A percentile compares a stretch with the other conserved stretches of the same genome.
Evolutionary conservation across 108 stramenopile species (phyloP).

Genomic region (Fistulifera pelliculosa): DNA sequence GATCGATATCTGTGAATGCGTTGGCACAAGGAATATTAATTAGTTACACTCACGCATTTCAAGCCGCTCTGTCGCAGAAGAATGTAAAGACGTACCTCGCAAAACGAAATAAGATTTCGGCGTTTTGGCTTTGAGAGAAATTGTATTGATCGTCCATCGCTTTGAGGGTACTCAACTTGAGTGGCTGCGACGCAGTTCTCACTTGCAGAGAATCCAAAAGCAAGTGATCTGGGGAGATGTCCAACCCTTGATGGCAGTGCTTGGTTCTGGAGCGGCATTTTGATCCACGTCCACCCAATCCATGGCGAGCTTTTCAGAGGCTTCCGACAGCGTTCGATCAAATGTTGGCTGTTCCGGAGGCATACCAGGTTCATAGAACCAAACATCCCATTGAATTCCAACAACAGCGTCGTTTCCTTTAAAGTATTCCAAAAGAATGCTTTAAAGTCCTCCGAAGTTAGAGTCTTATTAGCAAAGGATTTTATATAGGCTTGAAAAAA

Average conservation of each 20-base stretch:
- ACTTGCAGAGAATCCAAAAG: constrained; percentile 67
- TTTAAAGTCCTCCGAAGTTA: constrained; percentile 73
- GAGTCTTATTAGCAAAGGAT: constrained; percentile 57
- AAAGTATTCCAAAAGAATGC: constrained; percentile 61
- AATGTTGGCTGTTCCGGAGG: constrained; percentile 59
- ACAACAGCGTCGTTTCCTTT: constrained; percentile 12
- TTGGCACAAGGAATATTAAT: too few species aligned
- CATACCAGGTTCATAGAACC: constrained; percentile 82
- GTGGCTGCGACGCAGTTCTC: constrained; percentile 34
- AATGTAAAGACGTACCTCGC: constrained; percentile 19
- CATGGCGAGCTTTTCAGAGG: constrained; percentile 57
- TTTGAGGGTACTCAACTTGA: constrained; percentile 44
- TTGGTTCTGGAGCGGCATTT: constrained; percentile 17
- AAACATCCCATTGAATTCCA: constrained; percentile 75
- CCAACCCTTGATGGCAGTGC: constrained; percentile 55
- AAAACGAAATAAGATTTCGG: constrained; percentile 89
- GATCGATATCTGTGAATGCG: constrained; percentile 39
- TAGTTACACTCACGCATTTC: too few species aligned
- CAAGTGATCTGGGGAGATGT: constrained; percentile 71
- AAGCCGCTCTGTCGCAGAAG: background rate
- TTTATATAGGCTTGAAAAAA: constrained; percentile 87
- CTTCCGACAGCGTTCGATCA: constrained; percentile 65
- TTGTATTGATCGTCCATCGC: constrained; percentile 66
- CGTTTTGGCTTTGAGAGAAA: constrained; percentile 60
- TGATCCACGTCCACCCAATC: constrained; percentile 55